phyloP scores from a whole-genome alignment of 129 eudicot genomes.

The Saposhnikovia divaricata region DNA sequence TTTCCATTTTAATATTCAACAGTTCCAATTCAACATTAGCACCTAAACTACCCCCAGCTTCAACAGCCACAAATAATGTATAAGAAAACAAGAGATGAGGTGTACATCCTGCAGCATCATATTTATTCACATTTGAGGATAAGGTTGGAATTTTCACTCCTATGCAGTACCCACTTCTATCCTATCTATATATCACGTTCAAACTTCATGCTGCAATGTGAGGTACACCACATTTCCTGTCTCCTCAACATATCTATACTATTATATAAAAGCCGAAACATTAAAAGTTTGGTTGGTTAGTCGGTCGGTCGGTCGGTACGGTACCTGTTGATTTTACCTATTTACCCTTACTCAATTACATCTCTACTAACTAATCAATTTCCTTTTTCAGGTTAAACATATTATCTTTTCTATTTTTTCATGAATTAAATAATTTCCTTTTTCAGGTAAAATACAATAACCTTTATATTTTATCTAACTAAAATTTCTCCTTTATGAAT shows the following conservation, averaged over 20 bases:
- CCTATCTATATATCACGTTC: not conserved
- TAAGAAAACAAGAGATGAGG: not conserved
- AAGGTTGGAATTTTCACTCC: not conserved
- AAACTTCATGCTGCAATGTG: not conserved
- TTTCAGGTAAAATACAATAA: no score
- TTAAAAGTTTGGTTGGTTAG: no score
- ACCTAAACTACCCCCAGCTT: not conserved
- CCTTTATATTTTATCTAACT: no score
- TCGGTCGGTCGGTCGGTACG: no score
- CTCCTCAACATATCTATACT: not conserved
- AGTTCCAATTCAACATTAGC: not conserved
- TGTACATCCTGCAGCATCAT: not conserved
- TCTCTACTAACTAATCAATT: no score
- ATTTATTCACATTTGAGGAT: not conserved
- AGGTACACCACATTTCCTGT: not conserved
- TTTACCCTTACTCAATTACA: no score
- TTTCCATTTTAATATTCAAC: not conserved
- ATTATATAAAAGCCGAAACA: no score
- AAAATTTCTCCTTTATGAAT: no score
- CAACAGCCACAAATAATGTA: not conserved
- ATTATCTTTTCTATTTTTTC: no score
- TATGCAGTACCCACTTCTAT: not conserved
- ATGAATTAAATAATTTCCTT: no score
- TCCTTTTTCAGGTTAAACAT: no score
- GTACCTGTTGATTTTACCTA: no score